These are phyloP conservation scores for Stropharia rugosoannulata DNA, from an alignment of 768 basidiomycete species.

Conservation along the genomic window DNA sequence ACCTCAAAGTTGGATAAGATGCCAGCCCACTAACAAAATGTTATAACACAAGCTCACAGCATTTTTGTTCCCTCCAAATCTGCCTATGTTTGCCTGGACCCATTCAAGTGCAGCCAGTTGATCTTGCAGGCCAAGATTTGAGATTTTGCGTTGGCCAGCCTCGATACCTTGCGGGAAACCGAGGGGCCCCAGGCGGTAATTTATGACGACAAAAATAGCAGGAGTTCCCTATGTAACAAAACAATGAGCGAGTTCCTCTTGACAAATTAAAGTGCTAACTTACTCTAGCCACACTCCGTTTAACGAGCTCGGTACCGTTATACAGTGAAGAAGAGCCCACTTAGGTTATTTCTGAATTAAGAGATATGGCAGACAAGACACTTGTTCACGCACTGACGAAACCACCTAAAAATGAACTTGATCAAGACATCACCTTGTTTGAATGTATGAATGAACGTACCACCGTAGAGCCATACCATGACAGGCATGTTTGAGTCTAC, in stretches of 20 bases:
- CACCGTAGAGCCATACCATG: conserved; percentile 23
- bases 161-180: conserved; percentile 41
- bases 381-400: conserved; percentile 5
- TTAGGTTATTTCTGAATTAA: not conserved
- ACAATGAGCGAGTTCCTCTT: not conserved
- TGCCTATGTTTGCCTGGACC: conserved; percentile 56
- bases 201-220: conserved; percentile 33
- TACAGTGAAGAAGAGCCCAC: conserved; percentile 18
- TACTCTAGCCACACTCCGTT: conserved; percentile 29
- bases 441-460: conserved; percentile 1
- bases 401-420: conserved; percentile 6
- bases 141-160: conserved; percentile 9
- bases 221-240: conserved; percentile 31
- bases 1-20: conserved; percentile 27
- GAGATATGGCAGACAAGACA: not conserved
- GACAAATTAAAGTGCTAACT: not conserved
- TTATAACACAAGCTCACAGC: conserved; percentile 9
- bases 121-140: conserved; percentile 45
- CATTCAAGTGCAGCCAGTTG: conserved; percentile 42
- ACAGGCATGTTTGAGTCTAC: conserved; percentile 30
- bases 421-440: not conserved
- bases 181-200: conserved; percentile 41
- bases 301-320: conserved; percentile 29
- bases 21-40: not conserved
- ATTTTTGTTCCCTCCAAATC: conserved; percentile 52